phyloP scores from a whole-genome alignment of 2,329 filamentous ascomycete genomes.

The Monosporascus cannonballus region DNA sequence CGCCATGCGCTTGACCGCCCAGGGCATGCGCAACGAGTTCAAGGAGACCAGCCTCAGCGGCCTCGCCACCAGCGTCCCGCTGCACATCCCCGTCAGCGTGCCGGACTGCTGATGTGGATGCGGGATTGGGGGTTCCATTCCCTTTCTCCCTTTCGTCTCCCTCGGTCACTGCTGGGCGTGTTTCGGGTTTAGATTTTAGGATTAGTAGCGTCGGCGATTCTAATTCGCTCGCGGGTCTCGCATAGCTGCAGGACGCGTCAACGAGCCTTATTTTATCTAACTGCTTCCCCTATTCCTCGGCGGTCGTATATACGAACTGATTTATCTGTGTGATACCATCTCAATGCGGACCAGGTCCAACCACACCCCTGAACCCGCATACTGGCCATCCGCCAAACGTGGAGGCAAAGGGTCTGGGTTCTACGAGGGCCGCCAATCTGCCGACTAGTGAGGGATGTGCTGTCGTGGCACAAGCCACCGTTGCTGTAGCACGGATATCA shows the following conservation, averaged over 20 bases:
- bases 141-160: neutral
- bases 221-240: neutral
- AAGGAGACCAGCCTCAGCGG: conserved; percentile 47
- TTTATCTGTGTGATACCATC: too few species aligned
- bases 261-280: neutral
- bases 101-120: conserved; percentile 36
- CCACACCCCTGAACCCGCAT: too few species aligned
- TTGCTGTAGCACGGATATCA: too few species aligned
- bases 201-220: neutral
- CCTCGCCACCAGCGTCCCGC: conserved; percentile 42
- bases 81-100: conserved; percentile 45
- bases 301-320: too few species aligned
- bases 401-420: too few species aligned
- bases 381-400: too few species aligned
- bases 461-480: too few species aligned
- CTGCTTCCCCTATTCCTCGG: too few species aligned
- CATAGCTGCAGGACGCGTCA: neutral
- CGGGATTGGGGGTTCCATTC: neutral
- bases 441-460: too few species aligned
- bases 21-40: conserved; percentile 48
- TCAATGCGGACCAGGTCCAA: too few species aligned
- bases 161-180: too few species aligned
- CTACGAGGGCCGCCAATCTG: too few species aligned
- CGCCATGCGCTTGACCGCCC: conserved; percentile 43
- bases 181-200: neutral